Evolutionary conservation across 805 yeast species (phyloP).

Genomic region (Cyberlindnera mississippiensis): DNA sequence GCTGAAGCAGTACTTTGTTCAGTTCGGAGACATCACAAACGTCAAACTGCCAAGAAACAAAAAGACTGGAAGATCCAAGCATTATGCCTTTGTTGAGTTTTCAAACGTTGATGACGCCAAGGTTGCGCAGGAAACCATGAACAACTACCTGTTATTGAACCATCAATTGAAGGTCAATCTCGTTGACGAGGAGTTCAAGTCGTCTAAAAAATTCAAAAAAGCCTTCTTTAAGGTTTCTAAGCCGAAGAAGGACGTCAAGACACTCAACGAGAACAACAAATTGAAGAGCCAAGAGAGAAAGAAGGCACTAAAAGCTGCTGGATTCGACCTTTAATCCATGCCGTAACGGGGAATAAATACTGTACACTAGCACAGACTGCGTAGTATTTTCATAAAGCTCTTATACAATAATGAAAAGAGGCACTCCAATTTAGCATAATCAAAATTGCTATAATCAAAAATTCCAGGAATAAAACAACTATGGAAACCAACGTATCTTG

Average conservation of each 20-base stretch:
- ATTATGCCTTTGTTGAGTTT: conserved; percentile 88
- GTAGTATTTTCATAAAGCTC: too few species aligned
- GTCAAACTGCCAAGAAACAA: conserved; percentile 84
- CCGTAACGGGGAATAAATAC: too few species aligned
- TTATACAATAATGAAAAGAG: too few species aligned
- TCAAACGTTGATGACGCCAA: conserved; percentile 69
- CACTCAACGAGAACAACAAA: conserved; percentile 30
- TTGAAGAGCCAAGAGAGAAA: conserved; percentile 33
- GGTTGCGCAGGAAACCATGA: conserved; percentile 92
- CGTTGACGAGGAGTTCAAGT: conserved; percentile 43
- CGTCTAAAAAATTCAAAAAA: conserved; percentile 34
- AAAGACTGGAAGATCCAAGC: conserved; percentile 86
- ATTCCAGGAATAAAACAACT: too few species aligned
- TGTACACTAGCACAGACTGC: too few species aligned
- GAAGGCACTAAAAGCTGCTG: conserved; percentile 31
- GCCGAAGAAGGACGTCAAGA: conserved; percentile 29
- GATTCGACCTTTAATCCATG: conserved; percentile 36
- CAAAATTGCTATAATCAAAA: too few species aligned
- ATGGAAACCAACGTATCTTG: too few species aligned
- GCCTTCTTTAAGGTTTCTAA: conserved; percentile 30
- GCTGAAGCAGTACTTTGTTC: conserved; percentile 71
- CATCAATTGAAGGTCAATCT: conserved; percentile 75
- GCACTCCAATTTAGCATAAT: too few species aligned
- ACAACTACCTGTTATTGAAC: conserved; percentile 85
- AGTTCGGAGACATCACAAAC: conserved; percentile 82